phyloP scores from a whole-genome alignment of 306 rosid genomes.

The Clitoria ternatea region DNA sequence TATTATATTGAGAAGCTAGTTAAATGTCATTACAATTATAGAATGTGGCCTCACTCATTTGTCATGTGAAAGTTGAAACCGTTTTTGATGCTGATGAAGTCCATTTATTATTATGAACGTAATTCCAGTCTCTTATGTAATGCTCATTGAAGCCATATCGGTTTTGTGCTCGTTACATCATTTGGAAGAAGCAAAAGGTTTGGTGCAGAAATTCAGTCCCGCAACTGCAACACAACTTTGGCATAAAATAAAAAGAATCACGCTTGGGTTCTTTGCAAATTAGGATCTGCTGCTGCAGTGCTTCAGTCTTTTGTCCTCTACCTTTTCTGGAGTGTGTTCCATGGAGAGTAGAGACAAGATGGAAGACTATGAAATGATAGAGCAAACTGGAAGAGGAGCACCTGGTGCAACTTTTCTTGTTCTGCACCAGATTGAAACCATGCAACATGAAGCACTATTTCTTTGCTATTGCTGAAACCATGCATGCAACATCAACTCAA shows the following conservation, averaged over 20 bases:
- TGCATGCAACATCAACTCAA: not conserved
- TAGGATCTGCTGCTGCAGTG: constrained; percentile 37
- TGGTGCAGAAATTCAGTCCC: constrained; percentile 1
- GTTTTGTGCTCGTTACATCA: constrained; percentile 10
- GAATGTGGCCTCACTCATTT: constrained; percentile 39
- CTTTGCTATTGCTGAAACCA: not conserved
- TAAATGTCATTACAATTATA: constrained; percentile 27
- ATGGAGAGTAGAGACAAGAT: constrained; percentile 57
- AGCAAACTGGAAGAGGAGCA: constrained; percentile 87
- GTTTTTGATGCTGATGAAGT: constrained; percentile 30
- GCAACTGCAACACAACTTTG: not conserved
- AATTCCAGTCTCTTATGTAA: constrained; percentile 24
- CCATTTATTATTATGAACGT: constrained; percentile 28
- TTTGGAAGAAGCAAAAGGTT: constrained; percentile 2
- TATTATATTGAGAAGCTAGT: constrained; percentile 25
- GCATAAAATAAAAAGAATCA: not conserved
- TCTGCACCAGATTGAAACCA: constrained; percentile 59
- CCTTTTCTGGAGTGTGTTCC: constrained; percentile 39
- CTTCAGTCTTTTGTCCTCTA: constrained; percentile 25
- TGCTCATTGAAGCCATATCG: constrained; percentile 19
- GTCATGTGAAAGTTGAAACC: constrained; percentile 32
- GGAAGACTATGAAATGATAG: constrained; percentile 73
- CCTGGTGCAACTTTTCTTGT: constrained; percentile 81
- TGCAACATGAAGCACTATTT: constrained; percentile 43
- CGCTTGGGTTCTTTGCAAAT: constrained; percentile 11